Conservation (phyloP, 2,329 filamentous ascomycete genomes). For the Colletotrichum coccodes region DNA sequence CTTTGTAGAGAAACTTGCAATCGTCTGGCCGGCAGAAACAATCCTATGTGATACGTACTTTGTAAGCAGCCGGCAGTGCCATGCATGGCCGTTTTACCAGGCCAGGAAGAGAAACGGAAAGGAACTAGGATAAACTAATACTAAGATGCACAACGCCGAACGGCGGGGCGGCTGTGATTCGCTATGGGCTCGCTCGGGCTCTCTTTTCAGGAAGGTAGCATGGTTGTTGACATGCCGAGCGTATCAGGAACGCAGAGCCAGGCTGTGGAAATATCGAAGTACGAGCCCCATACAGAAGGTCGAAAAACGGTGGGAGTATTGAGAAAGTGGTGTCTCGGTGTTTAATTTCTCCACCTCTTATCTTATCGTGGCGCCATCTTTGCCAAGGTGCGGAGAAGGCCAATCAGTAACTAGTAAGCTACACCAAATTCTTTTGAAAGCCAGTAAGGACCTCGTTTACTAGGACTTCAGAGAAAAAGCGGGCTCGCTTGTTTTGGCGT, state of each 20-base stretch:
- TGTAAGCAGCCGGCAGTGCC: background rate
- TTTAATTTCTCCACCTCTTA: constrained; percentile 28
- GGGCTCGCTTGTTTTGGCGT: background rate
- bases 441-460: background rate
- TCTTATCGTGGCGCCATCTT: background rate
- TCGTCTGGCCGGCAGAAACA: background rate
- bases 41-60: background rate
- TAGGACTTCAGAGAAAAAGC: background rate
- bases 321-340: background rate
- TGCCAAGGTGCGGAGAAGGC: background rate
- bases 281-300: background rate
- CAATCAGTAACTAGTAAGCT: background rate
- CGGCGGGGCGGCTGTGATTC: background rate
- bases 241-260: constrained; percentile 23
- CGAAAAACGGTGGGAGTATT: background rate
- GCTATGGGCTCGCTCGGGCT: background rate
- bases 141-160: background rate
- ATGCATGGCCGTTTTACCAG: background rate
- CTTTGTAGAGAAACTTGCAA: background rate
- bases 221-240: background rate
- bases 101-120: background rate
- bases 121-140: background rate
- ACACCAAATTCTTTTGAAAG: background rate
- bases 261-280: background rate
- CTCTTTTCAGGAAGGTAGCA: constrained; percentile 26